phyloP scores from a whole-genome alignment of 2,329 filamentous ascomycete genomes.

The Cucurbitaria berberidis region DNA sequence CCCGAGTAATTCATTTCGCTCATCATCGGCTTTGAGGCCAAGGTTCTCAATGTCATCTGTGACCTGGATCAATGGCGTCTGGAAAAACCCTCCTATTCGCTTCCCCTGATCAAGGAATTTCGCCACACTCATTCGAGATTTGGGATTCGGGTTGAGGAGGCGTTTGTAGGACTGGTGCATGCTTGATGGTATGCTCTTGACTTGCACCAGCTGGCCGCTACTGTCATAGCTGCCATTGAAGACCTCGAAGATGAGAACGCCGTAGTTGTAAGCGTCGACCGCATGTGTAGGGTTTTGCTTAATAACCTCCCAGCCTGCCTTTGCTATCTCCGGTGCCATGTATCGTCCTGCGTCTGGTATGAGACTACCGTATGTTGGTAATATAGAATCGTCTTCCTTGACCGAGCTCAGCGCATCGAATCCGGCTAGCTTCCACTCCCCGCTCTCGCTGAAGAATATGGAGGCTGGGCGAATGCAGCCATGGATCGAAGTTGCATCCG shows the following conservation, averaged over 20 bases:
- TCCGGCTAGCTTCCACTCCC: slow-evolving; percentile 95
- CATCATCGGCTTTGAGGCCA: slow-evolving; percentile 82
- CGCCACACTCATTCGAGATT: slow-evolving; percentile 80
- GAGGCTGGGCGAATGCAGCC: slow-evolving; percentile 85
- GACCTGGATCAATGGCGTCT: slow-evolving; percentile 88
- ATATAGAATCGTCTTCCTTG: slow-evolving; percentile 92
- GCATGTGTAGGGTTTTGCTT: slow-evolving; percentile 82
- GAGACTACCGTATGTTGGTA: slow-evolving; percentile 88
- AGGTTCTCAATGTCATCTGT: slow-evolving; percentile 93
- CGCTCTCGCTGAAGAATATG: slow-evolving; percentile 91
- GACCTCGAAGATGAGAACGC: slow-evolving; percentile 82
- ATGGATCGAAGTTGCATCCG: slow-evolving; percentile 89
- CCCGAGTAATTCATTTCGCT: slow-evolving; percentile 85
- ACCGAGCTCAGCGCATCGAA: slow-evolving; percentile 94
- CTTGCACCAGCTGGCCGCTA: slow-evolving; percentile 80
- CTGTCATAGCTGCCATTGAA: slow-evolving; percentile 86
- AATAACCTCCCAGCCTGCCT: slow-evolving; percentile 88
- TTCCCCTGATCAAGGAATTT: slow-evolving; percentile 91
- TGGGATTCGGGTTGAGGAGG: slow-evolving; percentile 86
- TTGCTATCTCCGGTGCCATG: slow-evolving; percentile 83
- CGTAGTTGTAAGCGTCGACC: slow-evolving; percentile 86
- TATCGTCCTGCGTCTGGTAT: slow-evolving; percentile 86
- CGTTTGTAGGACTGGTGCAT: slow-evolving; percentile 95
- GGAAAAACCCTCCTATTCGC: slow-evolving; percentile 84
- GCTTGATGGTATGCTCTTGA: slow-evolving; percentile 80